Conservation (phyloP, 2,329 filamentous ascomycete genomes). For the Calonectria montana region DNA sequence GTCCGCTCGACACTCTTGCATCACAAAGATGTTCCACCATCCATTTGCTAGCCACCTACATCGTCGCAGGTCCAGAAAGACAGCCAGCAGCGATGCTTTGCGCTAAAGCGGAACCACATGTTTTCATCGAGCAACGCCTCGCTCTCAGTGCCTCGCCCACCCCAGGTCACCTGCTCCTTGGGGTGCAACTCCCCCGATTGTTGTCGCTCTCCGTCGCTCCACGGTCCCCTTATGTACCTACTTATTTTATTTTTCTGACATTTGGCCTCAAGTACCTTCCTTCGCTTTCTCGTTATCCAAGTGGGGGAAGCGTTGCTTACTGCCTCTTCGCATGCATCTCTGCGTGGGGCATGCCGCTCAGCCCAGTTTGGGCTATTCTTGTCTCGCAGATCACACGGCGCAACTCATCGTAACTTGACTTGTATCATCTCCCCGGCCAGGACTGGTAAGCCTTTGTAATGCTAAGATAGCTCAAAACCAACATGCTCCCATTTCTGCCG, state of each 20-base stretch:
- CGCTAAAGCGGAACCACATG: neutral
- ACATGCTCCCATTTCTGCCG: constrained; percentile 10
- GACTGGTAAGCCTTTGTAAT: constrained; percentile 15
- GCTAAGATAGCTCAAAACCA: constrained; percentile 17
- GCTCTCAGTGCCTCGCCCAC: neutral
- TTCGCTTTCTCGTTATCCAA: constrained; percentile 7
- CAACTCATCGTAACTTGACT: constrained; percentile 11
- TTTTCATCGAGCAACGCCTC: neutral
- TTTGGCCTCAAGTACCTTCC: constrained; percentile 9
- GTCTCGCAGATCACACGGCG: constrained; percentile 13
- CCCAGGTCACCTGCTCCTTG: no score
- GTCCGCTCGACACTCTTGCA: neutral
- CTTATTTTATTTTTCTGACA: neutral
- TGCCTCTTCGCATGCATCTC: constrained; percentile 19
- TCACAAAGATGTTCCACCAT: neutral
- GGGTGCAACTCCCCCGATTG: neutral
- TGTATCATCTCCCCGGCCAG: constrained; percentile 13
- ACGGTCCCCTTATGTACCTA: neutral
- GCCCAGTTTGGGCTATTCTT: constrained; percentile 23
- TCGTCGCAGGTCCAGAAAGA: neutral
- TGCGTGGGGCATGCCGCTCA: constrained; percentile 16
- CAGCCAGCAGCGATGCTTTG: neutral
- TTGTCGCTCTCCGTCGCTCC: neutral
- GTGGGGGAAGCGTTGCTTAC: constrained; percentile 5
- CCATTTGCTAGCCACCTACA: neutral